Evolutionary conservation across 2,329 filamentous ascomycete species (phyloP).

Genomic region (Xylariaceae sp.): DNA sequence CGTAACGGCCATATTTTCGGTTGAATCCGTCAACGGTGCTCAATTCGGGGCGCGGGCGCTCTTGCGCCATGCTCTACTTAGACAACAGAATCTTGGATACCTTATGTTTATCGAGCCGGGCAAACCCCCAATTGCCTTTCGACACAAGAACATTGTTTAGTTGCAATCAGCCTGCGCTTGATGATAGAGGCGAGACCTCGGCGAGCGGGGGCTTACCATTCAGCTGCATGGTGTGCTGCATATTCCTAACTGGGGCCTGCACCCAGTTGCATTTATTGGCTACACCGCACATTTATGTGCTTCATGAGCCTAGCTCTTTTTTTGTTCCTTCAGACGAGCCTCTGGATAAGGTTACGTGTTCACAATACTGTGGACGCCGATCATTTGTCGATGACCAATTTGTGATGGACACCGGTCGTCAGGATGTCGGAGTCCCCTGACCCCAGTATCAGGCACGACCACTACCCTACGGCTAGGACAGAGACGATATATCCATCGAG

Average conservation of each 20-base stretch:
- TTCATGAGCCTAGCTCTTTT: not conserved
- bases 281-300: constrained; percentile 6
- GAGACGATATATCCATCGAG: not conserved
- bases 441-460: constrained; percentile 2
- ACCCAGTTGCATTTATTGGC: constrained; percentile 2
- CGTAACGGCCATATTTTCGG: constrained; percentile 21
- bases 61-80: constrained; percentile 5
- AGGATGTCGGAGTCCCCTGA: constrained; percentile 10
- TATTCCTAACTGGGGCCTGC: constrained; percentile 1
- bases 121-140: no score
- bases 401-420: constrained; percentile 6
- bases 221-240: constrained; percentile 12
- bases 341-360: no score
- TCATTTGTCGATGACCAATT: not conserved
- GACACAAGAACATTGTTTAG: no score
- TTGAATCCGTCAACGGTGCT: constrained; percentile 13
- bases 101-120: no score
- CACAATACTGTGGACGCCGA: no score
- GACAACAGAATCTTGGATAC: no score
- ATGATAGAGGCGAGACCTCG: not conserved
- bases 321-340: not conserved
- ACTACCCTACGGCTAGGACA: not conserved
- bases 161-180: no score
- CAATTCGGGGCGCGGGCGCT: constrained; percentile 11
- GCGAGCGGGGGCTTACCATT: constrained; percentile 5